Base-by-base conservation (phyloP, 2,329 filamentous ascomycete genomes). In the Ascochyta lentis region DNA sequence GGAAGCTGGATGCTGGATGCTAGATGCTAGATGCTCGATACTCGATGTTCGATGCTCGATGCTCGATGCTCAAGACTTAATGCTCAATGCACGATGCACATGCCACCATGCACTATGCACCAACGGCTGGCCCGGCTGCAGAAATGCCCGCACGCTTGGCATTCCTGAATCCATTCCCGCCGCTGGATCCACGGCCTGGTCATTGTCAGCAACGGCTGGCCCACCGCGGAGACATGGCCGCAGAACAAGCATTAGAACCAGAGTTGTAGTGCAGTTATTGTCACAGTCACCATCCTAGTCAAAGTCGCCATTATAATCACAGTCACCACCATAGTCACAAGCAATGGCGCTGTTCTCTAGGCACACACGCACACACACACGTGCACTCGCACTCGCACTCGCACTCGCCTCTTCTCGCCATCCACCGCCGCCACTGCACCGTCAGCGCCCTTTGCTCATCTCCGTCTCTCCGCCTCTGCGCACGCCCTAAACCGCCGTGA, bases 321-420 rank as follows among this genome's bases (percentile, higher is more conserved):
- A 31, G 29, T 6, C 29, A 31, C 29, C 4, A 12, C 29, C 5
- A 26, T 26, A 46, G 27, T 29, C 41, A 34, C 33, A 23, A n/a
- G 23, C 29, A 16, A 70, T 69, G 67, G 51, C 39, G 24, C 43
- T 56, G 26, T 58, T 54, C 29, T 31, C 12, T 39, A 58, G 53
- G 37, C 58, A 19, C 19, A 19, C 19, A 19, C 19, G 2, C 19
- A 19, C 19, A 19, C 19, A 19, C 19, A 19, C 19, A 19, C 19
- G 19, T 19, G 19, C 19, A 19, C 19, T 19, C 19, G 19, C 19
- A 19, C 19, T 19, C 19, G 19, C 19, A 19, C 19, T 48, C 40
- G 42, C 35, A n/a, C 57, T 58, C 15, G 50, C 55, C 45, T 56
- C 59, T 42, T 24, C 46, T 39, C 55, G 56, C 45, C 49, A 54